Evolutionary conservation across 1,139 yeast genomes (phyloP), one percentile per base, ranked within the genome.

Genomic region (Spencermartinsiella ligniputridi): DNA sequence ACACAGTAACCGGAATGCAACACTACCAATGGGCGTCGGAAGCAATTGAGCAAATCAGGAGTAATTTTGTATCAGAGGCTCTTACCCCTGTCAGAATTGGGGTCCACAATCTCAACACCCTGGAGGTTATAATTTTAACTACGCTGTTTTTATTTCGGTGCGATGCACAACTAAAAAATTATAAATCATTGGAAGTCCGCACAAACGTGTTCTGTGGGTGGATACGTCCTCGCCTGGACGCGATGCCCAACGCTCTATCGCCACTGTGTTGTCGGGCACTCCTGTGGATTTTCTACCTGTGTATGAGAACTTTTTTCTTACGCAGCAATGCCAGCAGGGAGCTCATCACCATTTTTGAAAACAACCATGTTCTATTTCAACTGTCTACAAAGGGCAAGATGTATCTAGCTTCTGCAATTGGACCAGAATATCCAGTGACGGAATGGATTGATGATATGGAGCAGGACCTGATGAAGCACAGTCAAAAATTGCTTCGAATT

Each of bases 11-110:
- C n/a, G 32, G 32, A 27, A 27, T 27, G 32, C 32, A 27, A 27
- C 32, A 27, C 15, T 27, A 27, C 32, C 32, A 27, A 15, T 27
- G 32, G 32, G 32, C 32, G 32, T 27, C 32, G 15, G 32, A 27
- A 9, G n/a, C 32, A 15, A 27, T 27, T 15, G 32, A 27, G n/a
- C 32, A 27, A 27, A 15, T 27, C 8, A 6, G 32, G 15, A 6
- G 15, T 5, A 27, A 15, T n/a, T 27, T 27, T n/a, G n/a, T 15
- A 9, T 9, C 32, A 9, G 32, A 27, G 15, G n/a, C 32, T n/a
- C 5, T 6, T 15, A 27, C 32, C 12, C 15, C n/a, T 6, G 32
- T 27, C 15, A 27, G 15, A 15, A 27, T 27, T 8, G 32, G 32
- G 5, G n/a, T 27, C 15, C 32, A 27, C 15, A 9, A 27, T n/a